Percentiles rank a stretch among this genome's conserved stretches.
Conservation (phyloP, 192 early-diverging fungal species). For the Anaeromyces robustus region DNA sequence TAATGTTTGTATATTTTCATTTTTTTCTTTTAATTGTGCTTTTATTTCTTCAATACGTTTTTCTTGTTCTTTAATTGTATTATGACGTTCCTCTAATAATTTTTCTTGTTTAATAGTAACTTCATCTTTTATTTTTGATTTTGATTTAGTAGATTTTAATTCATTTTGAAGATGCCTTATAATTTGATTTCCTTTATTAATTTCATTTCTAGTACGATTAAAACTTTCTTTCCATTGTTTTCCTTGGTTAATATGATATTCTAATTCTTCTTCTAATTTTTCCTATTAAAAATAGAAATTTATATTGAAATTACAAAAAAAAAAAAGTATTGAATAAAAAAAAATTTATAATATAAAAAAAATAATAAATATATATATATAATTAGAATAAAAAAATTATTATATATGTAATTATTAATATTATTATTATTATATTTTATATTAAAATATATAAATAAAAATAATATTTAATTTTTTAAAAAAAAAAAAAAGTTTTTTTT, state of each 20-base stretch:
- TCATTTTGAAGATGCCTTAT: neutral
- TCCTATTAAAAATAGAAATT: too few relatives aligned
- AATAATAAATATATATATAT: too few relatives aligned
- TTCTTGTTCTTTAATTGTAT: neutral
- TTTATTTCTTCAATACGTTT: neutral
- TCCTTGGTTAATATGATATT: neutral
- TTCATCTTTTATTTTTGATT: neutral
- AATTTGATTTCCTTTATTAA: neutral
- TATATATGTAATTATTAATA: too few relatives aligned
- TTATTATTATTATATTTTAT: too few relatives aligned
- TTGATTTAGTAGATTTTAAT: neutral
- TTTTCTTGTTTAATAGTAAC: neutral
- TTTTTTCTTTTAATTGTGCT: neutral
- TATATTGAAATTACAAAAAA: too few relatives aligned
- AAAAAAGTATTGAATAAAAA: too few relatives aligned
- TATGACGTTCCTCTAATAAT: neutral
- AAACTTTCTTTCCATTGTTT: neutral
- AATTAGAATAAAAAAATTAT: too few relatives aligned
- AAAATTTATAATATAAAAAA: too few relatives aligned
- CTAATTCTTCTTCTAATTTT: neutral
- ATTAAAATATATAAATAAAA: too few relatives aligned
- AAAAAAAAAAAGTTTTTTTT: too few relatives aligned
- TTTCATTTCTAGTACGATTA: neutral
- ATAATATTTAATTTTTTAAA: too few relatives aligned
- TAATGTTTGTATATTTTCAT: neutral